A percentile compares a stretch with the other conserved stretches of the same genome.
Conservation (phyloP, 2,329 filamentous ascomycete species). For the Fusarium fujikuroi region DNA sequence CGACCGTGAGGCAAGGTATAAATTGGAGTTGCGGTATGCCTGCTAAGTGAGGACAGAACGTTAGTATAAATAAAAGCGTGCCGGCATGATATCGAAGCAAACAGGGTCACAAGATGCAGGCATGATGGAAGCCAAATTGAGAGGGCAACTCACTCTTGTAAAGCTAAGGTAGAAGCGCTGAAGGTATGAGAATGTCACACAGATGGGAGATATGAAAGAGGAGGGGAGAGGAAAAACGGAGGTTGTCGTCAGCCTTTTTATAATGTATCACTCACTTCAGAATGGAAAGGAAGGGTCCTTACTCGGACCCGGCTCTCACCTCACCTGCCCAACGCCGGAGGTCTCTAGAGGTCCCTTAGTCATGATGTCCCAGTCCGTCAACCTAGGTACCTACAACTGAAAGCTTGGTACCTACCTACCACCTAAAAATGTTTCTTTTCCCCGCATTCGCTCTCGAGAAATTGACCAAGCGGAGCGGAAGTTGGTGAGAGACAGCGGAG, state of each 20-base stretch:
- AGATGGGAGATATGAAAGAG: neutral
- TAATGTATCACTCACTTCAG: constrained; percentile 18
- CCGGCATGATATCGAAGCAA: constrained; percentile 27
- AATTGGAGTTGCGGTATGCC: neutral
- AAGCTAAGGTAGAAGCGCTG: neutral
- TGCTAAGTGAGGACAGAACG: neutral
- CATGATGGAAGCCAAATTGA: constrained; percentile 2
- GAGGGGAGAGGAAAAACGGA: neutral
- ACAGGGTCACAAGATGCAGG: neutral
- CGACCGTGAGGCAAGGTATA: neutral
- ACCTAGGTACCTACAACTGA: constrained; percentile 5
- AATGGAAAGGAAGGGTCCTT: neutral
- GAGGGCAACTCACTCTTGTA: constrained; percentile 23
- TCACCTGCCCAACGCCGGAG: neutral
- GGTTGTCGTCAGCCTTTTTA: constrained; percentile 23
- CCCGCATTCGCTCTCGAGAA: constrained; percentile 25
- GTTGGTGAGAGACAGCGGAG: neutral
- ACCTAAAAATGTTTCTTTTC: constrained; percentile 25
- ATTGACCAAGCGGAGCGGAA: constrained; percentile 26
- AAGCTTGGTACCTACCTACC: neutral
- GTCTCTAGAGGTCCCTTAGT: neutral
- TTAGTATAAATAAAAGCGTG: constrained; percentile 1
- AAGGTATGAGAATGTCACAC: neutral
- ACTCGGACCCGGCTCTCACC: constrained; percentile 19
- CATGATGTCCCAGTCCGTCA: constrained; percentile 28